These are phyloP conservation scores for Penicillium decumbens DNA, from an alignment of 2,329 filamentous ascomycete species.

Conservation along the genomic window DNA sequence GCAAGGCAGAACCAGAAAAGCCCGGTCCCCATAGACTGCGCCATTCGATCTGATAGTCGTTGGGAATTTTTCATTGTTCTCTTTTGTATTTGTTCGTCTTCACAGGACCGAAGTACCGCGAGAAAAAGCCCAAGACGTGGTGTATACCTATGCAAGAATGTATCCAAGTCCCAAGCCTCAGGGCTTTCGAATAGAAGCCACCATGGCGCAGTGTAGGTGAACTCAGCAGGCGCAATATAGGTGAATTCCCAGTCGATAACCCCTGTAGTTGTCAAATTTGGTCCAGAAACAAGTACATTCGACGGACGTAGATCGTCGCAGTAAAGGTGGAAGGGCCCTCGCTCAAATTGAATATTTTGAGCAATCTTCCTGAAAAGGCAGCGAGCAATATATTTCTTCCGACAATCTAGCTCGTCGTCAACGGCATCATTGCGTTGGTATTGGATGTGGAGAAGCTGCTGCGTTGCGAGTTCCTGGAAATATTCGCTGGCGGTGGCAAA, in stretches of 20 bases:
- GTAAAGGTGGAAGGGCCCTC: not conserved
- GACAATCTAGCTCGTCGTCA: not conserved
- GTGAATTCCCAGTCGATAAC: conserved; percentile 10
- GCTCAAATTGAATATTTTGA: not conserved
- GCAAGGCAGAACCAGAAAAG: not conserved
- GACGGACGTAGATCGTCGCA: not conserved
- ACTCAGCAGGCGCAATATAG: conserved; percentile 20
- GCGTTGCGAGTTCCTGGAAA: not conserved
- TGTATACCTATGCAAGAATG: not conserved
- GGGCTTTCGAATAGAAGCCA: conserved; percentile 23
- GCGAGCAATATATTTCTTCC: not conserved
- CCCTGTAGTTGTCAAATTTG: not conserved
- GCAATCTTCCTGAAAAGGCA: not conserved
- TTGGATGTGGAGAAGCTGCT: not conserved
- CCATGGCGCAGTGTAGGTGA: conserved; percentile 20
- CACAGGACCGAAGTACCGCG: not conserved
- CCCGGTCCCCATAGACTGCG: not conserved
- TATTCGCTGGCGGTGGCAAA: not conserved
- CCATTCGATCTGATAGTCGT: not conserved
- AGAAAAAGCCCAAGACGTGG: not conserved
- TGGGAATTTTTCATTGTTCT: not conserved
- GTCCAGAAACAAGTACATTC: not conserved
- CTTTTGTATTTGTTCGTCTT: not conserved
- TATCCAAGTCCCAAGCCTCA: not conserved
- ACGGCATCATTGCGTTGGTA: not conserved